Evolutionary conservation across 495 filamentous ascomycete species (phyloP).

Genomic region (Penicillium pulvis): DNA sequence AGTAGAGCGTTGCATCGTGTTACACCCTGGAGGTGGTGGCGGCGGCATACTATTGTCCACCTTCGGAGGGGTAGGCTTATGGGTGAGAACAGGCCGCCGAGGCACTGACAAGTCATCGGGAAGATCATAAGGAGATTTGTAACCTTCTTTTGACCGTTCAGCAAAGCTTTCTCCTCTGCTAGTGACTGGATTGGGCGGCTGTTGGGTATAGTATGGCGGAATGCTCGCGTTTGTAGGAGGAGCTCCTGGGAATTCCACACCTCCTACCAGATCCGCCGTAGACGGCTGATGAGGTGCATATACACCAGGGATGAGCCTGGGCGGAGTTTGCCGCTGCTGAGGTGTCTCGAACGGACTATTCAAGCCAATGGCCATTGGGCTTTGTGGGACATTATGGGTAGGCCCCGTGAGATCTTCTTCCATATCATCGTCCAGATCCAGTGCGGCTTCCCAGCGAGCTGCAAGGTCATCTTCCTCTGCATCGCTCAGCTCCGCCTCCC

Average conservation of each 20-base stretch:
- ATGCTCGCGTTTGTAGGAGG: conserved; percentile 36
- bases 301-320: conserved; percentile 22
- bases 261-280: conserved; percentile 40
- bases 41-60: conserved; percentile 36
- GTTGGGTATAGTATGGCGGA: conserved; percentile 45
- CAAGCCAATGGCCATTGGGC: conserved; percentile 18
- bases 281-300: conserved; percentile 52
- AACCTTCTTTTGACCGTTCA: conserved; percentile 86
- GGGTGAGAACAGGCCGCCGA: conserved; percentile 53
- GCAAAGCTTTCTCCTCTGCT: conserved; percentile 72
- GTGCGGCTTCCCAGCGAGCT: conserved; percentile 79
- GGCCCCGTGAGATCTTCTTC: conserved; percentile 56
- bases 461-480: conserved; percentile 63
- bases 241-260: conserved; percentile 28
- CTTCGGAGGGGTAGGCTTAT: conserved; percentile 31
- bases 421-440: conserved; percentile 76
- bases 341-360: conserved; percentile 40
- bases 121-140: conserved; percentile 91
- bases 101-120: conserved; percentile 82
- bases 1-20: conserved; percentile 46
- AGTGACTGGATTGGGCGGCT: conserved; percentile 37
- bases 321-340: conserved; percentile 20
- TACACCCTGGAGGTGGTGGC: conserved; percentile 59
- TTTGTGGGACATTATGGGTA: conserved; percentile 23
- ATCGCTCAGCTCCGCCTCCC: conserved; percentile 78